These are phyloP conservation scores for Warburgia ugandensis DNA, from an alignment of 164 flowering plant genomes.

Conservation along the genomic window DNA sequence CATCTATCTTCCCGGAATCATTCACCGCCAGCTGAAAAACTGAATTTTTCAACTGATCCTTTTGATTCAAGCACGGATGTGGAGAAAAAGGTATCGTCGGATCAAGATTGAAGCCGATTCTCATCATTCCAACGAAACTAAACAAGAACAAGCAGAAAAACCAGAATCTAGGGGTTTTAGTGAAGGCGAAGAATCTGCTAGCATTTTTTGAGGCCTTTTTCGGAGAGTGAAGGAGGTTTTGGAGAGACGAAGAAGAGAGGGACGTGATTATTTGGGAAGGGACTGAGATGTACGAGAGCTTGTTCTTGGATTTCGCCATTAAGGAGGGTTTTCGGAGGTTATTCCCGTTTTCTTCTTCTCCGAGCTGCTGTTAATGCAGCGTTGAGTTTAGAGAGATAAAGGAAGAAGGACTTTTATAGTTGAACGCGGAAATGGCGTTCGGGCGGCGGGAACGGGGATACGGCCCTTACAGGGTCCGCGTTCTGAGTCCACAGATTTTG, in stretches of 20 bases:
- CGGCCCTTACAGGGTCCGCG: too few species aligned
- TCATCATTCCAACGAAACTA: constrained; percentile 45
- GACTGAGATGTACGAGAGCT: constrained; percentile 44
- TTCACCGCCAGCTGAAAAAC: too few species aligned
- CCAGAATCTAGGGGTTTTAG: constrained; percentile 33
- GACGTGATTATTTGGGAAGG: constrained; percentile 42
- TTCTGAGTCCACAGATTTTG: too few species aligned
- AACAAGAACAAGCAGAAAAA: constrained; percentile 33
- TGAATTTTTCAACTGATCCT: too few species aligned
- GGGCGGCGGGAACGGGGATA: too few species aligned
- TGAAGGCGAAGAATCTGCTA: constrained; percentile 8
- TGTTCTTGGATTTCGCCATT: constrained; percentile 45
- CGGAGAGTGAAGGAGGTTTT: constrained; percentile 32
- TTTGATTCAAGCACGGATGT: constrained; percentile 42
- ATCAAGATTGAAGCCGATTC: constrained; percentile 30
- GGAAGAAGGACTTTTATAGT: too few species aligned
- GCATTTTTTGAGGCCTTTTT: constrained; percentile 23
- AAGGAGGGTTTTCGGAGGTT: constrained; percentile 1
- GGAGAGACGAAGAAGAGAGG: constrained; percentile 40
- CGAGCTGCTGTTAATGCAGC: too few species aligned
- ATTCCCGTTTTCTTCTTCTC: neutral
- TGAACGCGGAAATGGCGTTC: too few species aligned
- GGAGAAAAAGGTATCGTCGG: constrained; percentile 35
- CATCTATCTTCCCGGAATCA: neutral
- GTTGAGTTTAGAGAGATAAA: too few species aligned